A percentile compares a stretch with the other conserved stretches of the same genome.
phyloP scores from a whole-genome alignment of 2,329 filamentous ascomycete genomes.

The Penicillium sp. region DNA sequence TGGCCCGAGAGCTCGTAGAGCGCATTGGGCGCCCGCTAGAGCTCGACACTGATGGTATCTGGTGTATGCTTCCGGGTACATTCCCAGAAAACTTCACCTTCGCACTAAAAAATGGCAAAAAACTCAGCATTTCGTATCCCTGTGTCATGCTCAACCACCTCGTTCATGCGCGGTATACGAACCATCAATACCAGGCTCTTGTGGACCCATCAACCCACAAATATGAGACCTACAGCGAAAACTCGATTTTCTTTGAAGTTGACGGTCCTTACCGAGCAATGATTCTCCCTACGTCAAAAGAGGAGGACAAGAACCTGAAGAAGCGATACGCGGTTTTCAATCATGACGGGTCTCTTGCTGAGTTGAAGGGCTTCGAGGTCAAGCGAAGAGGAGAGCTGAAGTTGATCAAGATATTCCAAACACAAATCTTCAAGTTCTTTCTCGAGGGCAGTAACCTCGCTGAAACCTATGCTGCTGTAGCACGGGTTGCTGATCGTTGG shows the following conservation, averaged over 20 bases:
- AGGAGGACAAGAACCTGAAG: conserved; percentile 99
- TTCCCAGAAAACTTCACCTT: conserved; percentile 97
- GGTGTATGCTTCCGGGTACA: conserved; percentile 95
- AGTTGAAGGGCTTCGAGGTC: conserved; percentile 95
- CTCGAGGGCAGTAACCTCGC: conserved; percentile 79
- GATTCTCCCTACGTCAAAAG: conserved; percentile 94
- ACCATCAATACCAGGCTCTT: conserved; percentile 93
- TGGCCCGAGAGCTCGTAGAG: conserved; percentile 89
- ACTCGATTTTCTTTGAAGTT: conserved; percentile 99
- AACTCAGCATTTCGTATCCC: conserved; percentile 91
- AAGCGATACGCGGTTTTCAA: conserved; percentile 99
- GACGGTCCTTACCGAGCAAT: conserved; percentile 97
- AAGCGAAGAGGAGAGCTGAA: conserved; percentile 97
- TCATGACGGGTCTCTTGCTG: conserved; percentile 88
- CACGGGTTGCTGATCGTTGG: conserved; percentile 93
- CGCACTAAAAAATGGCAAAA: conserved; percentile 92
- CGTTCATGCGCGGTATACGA: conserved; percentile 90
- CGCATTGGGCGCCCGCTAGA: conserved; percentile 87
- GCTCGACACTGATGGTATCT: conserved; percentile 96
- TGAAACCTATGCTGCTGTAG: conserved; percentile 86
- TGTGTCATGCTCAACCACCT: conserved; percentile 99
- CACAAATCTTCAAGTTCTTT: conserved; percentile 99
- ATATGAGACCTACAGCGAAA: conserved; percentile 96
- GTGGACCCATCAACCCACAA: conserved; percentile 71
- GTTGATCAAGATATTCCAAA: conserved; percentile 99